Base-by-base conservation (phyloP, 148 eudicot species). In the Fagopyrum tataricum region DNA sequence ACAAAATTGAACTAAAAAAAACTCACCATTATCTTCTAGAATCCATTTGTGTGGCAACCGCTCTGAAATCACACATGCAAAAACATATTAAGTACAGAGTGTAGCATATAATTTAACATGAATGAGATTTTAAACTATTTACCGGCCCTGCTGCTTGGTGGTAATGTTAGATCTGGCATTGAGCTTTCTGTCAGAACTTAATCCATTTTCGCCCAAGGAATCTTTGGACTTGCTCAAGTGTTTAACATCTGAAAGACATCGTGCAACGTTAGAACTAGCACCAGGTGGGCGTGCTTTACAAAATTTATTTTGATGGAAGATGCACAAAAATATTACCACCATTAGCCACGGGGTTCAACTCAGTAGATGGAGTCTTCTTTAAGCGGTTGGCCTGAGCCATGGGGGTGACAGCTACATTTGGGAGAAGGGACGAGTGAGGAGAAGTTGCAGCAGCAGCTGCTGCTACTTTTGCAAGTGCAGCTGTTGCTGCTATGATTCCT, bases 371-470 rank as follows among this genome's bases (percentile, higher is more conserved):
- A 18, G 42, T 78, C 85, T 86, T 86, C 79, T 82, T 91, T 55
- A 82, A 68, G 23, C 97, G 84, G 44, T 85, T 83, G 64, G 87
- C 76, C 69, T 89, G 87, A 24, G 92, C 92, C 87, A 93, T 88
- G 43, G 98, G 98, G 31, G 98, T 93, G 64, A 93, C 88, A 80
- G 98, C 95, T 67, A 91, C 92, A 81, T 95, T 85, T 40, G 98
- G 92, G 77, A 87, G 83, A 48, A 76, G 67, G 66, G 91, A 77
- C 0, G 87, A 73, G 76, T 87, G 77, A 64, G 89, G 85, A 74
- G 92, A 75, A 10, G 95, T 70, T 37, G 89, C 89, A 49, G 90
- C 87, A 12, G 92, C 90, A 43, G 97, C 97, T 20, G 96, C 92
- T 37, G 95, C 90, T 44, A 96, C 96, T 85, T 90, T 90, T 55